phyloP scores from a whole-genome alignment of 345 rosid genomes.

The Hirschfeldia incana region DNA sequence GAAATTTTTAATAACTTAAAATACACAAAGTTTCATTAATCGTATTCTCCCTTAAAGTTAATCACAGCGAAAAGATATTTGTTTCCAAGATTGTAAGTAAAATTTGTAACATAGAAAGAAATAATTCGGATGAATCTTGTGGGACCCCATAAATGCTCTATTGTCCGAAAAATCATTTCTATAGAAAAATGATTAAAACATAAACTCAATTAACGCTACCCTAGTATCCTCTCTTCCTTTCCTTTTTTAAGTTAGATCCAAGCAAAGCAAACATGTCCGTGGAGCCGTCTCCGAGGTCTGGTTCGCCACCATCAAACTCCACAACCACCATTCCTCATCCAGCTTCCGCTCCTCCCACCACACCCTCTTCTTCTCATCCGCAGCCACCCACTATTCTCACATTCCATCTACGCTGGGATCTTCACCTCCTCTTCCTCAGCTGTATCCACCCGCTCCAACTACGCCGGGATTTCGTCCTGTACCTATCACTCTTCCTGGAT shows the following conservation, averaged over 20 bases:
- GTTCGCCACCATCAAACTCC: constrained; percentile 43
- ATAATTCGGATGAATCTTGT: too few relatives aligned
- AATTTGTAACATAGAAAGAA: constrained; percentile 1
- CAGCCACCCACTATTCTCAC: constrained; percentile 15
- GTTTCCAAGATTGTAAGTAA: background rate
- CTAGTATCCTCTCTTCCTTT: constrained; percentile 7
- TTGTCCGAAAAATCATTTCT: constrained; percentile 14
- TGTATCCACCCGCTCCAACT: background rate
- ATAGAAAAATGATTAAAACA: background rate
- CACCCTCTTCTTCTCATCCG: constrained; percentile 41
- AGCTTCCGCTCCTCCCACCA: constrained; percentile 42
- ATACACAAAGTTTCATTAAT: too few relatives aligned
- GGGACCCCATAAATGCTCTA: constrained; percentile 41
- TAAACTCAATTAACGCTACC: background rate
- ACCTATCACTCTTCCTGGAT: background rate
- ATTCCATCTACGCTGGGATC: constrained; percentile 21
- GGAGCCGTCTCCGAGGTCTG: constrained; percentile 45
- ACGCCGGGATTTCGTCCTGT: too few relatives aligned
- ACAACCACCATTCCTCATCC: constrained; percentile 41
- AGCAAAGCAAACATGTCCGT: constrained; percentile 44
- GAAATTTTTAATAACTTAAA: too few relatives aligned
- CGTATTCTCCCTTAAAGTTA: background rate
- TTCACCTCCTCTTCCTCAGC: background rate
- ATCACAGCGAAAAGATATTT: too few relatives aligned
- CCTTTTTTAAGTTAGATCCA: constrained; percentile 20